Conservation (phyloP, 345 rosid species). For the Geranium brycei region DNA sequence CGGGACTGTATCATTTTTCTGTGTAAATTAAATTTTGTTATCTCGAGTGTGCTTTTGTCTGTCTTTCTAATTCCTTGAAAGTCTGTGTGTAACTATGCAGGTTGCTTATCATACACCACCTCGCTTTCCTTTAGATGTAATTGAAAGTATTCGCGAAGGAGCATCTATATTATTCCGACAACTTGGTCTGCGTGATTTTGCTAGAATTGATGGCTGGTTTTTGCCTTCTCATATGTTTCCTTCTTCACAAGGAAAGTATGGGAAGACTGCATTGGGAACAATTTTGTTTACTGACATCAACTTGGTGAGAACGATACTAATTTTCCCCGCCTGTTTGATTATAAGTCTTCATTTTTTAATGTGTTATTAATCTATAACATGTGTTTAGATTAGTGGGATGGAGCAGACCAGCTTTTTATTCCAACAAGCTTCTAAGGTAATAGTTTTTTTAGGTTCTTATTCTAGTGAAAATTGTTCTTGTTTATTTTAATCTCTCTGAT, state of each 20-base stretch:
- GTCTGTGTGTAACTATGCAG: conserved; percentile 25
- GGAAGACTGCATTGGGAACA: conserved; percentile 31
- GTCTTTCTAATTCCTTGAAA: conserved; percentile 8
- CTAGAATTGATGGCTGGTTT: conserved; percentile 95
- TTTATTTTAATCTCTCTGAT: conserved; percentile 1
- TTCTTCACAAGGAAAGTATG: conserved; percentile 31
- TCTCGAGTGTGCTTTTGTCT: not conserved
- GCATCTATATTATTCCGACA: conserved; percentile 60
- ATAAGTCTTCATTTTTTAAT: conserved; percentile 2
- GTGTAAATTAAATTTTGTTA: not conserved
- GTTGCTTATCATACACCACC: conserved; percentile 96
- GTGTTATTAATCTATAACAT: conserved; percentile 9
- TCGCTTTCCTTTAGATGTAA: conserved; percentile 67
- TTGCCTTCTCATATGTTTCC: conserved; percentile 42
- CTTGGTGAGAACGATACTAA: conserved; percentile 39
- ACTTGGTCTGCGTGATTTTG: conserved; percentile 80
- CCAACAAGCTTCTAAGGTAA: conserved; percentile 97
- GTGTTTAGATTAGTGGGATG: conserved; percentile 89
- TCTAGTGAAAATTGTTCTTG: not conserved
- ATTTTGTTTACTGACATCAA: conserved; percentile 74
- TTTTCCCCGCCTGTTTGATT: conserved; percentile 5
- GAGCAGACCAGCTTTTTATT: conserved; percentile 94
- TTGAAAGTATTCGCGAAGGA: conserved; percentile 62
- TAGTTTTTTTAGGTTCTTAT: not conserved
- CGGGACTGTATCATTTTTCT: conserved; percentile 2